Evolutionary conservation across 306 rosid genomes (phyloP).

Genomic region (Calophaca sinica): DNA sequence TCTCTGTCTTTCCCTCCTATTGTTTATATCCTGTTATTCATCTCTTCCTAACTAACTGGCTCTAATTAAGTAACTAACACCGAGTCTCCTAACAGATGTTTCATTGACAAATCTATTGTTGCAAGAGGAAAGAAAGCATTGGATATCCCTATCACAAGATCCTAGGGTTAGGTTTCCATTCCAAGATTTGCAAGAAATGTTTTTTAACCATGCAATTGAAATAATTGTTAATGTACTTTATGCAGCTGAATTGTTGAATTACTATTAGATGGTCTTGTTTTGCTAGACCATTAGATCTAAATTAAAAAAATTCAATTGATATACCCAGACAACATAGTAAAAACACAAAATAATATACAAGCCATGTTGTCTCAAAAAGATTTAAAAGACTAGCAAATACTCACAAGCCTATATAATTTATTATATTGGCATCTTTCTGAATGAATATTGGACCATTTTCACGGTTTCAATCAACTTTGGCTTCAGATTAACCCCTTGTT

Average conservation of each 20-base stretch:
- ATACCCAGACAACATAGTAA: constrained; percentile 20
- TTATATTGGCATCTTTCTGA: constrained; percentile 24
- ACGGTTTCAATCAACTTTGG: constrained; percentile 22
- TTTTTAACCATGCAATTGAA: constrained; percentile 15
- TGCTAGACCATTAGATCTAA: constrained; percentile 30
- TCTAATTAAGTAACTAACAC: not conserved
- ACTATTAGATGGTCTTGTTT: constrained; percentile 20
- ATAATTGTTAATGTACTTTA: constrained; percentile 3
- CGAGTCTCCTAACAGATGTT: constrained; percentile 12
- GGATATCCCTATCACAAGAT: constrained; percentile 6
- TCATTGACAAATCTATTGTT: constrained; percentile 24
- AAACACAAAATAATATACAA: constrained; percentile 19
- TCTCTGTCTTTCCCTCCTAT: not conserved
- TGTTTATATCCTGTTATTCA: not conserved
- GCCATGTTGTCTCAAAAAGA: constrained; percentile 21
- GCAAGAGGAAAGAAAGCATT: constrained; percentile 27
- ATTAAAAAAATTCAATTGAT: constrained; percentile 9
- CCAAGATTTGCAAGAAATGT: not conserved
- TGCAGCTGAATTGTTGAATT: constrained; percentile 20
- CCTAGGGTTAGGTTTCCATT: constrained; percentile 32
- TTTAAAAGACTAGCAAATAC: constrained; percentile 34
- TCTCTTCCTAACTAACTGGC: not conserved
- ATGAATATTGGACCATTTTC: constrained; percentile 33
- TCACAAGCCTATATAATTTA: constrained; percentile 1
- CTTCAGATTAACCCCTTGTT: constrained; percentile 21